Evolutionary conservation across 257 asterid genomes (phyloP).

Genomic region (Salvia miltiorrhiza): DNA sequence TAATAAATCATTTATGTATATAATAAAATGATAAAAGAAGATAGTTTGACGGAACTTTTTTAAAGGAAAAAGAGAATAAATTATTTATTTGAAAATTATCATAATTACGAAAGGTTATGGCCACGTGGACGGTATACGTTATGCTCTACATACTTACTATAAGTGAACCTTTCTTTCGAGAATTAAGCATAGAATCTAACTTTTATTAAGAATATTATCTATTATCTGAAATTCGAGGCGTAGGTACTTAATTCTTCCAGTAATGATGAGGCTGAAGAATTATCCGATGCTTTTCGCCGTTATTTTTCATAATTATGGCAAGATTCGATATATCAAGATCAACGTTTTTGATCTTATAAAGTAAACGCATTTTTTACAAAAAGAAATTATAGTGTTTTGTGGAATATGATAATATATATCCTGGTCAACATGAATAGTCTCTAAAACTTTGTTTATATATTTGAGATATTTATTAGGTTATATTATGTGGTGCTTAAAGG

Average conservation of each 20-base stretch:
- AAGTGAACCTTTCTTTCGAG: too few relatives aligned
- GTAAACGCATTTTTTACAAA: background rate
- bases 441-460: background rate
- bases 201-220: background rate
- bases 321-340: background rate
- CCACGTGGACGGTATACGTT: background rate
- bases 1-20: too few relatives aligned
- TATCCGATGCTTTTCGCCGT: background rate
- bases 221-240: background rate
- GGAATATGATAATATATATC: background rate
- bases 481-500: background rate
- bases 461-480: background rate
- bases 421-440: background rate
- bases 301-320: background rate
- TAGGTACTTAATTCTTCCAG: background rate
- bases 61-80: background rate
- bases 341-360: background rate
- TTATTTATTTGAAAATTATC: background rate
- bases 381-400: background rate
- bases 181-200: background rate
- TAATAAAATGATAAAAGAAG: too few relatives aligned
- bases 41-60: too few relatives aligned
- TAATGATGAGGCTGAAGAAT: background rate
- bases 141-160: background rate
- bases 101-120: background rate